Evolutionary conservation across 2,329 filamentous ascomycete genomes (phyloP), one percentile per base, ranked within the genome.

Genomic region (Didymellaceae sp.): DNA sequence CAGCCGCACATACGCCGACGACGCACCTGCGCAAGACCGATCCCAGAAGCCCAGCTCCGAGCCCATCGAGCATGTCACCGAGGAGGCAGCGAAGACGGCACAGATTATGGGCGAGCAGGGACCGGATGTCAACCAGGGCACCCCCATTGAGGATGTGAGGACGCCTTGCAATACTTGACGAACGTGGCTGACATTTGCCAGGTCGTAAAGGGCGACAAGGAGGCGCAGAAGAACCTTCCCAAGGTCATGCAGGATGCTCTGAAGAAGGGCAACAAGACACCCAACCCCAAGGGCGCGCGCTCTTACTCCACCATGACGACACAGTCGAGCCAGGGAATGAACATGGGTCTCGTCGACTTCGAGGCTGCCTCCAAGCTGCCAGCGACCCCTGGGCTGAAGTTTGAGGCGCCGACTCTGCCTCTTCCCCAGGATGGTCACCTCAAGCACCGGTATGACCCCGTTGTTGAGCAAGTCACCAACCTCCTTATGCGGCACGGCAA

Each of bases 401-500:
- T 91, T 66, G 85, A 84, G 4, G 77, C 90, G 56, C 91, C 91
- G 1, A 77, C 80, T 26, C 76, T 86, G 47, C 85, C 88, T 6
- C 78, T 91, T 43, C 82, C 87, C 8, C 80, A 82, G 48, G 77
- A 80, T 21, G 74, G 80, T 49, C 81, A 90, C 74, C 77, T 93
- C 63, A 89, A 91, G 74, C 80, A 90, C 70, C 85, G 94, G 66
- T 96, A 97, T 70, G 89, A 97, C 69, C 85, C 90, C 1, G 81
- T 97, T 6, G 80, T 97, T 38, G 80, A 88, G 59, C 94, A 97
- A 77, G 81, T 97, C 63, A 96, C 91, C 14, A 92, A 91, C 71
- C 80, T 96, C 62, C 76, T 99, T 57, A 99, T 97, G 93, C 80
- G 81, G 64, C 84, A 97, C 74, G 94, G 94, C 63, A 95, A 97